A percentile compares a stretch with the other conserved stretches of the same genome.
Conservation (phyloP, 176 grass and related monocot genomes). For the Oryza glaberrima region DNA sequence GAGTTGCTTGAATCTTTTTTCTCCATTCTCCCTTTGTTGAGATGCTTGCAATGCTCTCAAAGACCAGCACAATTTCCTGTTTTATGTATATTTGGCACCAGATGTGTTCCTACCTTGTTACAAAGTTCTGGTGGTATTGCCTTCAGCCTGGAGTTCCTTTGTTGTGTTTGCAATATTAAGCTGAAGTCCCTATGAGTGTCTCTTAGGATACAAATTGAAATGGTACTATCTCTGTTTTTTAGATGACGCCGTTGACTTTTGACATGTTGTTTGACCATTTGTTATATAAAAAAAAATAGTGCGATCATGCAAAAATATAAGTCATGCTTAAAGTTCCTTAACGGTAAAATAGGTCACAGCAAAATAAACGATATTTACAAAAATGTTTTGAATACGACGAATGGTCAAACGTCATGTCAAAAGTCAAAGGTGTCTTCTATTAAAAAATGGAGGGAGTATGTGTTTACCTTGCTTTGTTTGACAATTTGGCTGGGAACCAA, state of each 20-base stretch:
- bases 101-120: not conserved
- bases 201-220: not conserved
- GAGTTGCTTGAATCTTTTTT: slow-evolving; percentile 7
- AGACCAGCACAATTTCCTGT: not conserved
- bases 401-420: too few species aligned
- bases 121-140: slow-evolving; percentile 2
- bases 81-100: slow-evolving; percentile 20
- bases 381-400: too few species aligned
- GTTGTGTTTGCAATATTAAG: not conserved
- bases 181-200: slow-evolving; percentile 14
- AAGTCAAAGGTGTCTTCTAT: too few species aligned
- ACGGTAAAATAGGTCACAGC: too few species aligned
- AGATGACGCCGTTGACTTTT: too few species aligned
- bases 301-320: too few species aligned
- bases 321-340: too few species aligned
- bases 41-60: not conserved
- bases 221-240: too few species aligned
- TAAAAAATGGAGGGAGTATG: not conserved
- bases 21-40: not conserved
- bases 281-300: too few species aligned
- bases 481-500: slow-evolving; percentile 11
- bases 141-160: slow-evolving; percentile 7
- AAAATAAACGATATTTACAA: too few species aligned
- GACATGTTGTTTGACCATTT: too few species aligned
- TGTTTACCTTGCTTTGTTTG: slow-evolving; percentile 4